Percentiles rank a stretch among this genome's conserved stretches.
Evolutionary conservation across 768 basidiomycete genomes (phyloP).

Genomic region (Tulasnella sp.): DNA sequence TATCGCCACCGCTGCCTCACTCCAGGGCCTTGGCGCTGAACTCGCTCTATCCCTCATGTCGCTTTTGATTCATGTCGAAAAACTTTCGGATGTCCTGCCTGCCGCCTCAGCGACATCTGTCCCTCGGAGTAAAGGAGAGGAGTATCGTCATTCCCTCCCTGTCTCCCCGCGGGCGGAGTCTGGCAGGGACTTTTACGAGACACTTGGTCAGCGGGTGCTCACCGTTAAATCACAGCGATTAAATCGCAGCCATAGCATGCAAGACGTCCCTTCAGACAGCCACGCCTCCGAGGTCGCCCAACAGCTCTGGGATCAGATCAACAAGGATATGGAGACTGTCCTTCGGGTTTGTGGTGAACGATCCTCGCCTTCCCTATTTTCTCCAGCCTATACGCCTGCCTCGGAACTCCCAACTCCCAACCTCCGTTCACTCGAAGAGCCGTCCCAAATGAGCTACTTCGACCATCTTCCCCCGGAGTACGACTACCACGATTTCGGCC

Average conservation of each 20-base stretch:
- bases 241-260: conserved; percentile 30
- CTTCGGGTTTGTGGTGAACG: conserved; percentile 54
- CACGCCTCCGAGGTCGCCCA: conserved; percentile 35
- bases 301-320: conserved; percentile 63
- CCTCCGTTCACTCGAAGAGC: conserved; percentile 17
- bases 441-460: conserved; percentile 26
- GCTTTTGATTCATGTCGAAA: conserved; percentile 54
- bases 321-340: conserved; percentile 59
- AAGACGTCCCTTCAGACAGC: conserved; percentile 33
- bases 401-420: conserved; percentile 18
- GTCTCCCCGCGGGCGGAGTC: conserved; percentile 23
- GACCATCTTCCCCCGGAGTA: conserved; percentile 41
- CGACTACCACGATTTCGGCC: conserved; percentile 26
- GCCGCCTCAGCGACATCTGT: conserved; percentile 8
- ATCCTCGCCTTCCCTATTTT: conserved; percentile 25
- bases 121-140: neutral
- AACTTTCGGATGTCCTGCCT: conserved; percentile 34
- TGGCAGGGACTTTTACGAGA: conserved; percentile 38
- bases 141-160: conserved; percentile 9
- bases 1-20: conserved; percentile 30
- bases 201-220: conserved; percentile 53
- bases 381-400: neutral
- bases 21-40: conserved; percentile 37
- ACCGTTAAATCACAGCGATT: conserved; percentile 50
- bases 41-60: conserved; percentile 59